Evolutionary conservation across 2,329 filamentous ascomycete species (phyloP), one percentile per base, ranked within the genome.

Genomic region (Teratosphaeria epicoccoides): DNA sequence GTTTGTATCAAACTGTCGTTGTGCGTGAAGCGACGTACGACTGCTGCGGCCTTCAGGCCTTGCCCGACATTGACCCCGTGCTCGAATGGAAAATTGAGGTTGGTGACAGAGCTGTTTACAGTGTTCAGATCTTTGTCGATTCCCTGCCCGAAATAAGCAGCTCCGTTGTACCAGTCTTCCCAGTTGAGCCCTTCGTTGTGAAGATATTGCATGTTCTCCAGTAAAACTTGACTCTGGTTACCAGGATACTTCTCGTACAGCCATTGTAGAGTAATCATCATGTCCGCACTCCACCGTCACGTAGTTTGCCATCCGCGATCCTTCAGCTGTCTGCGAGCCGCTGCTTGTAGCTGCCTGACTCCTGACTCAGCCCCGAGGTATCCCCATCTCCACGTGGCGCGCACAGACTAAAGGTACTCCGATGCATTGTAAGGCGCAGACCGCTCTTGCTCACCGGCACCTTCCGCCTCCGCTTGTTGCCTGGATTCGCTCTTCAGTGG

Each of bases 61-160:
- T 75, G 68, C 2, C 68, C 74, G 28, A 72, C 66, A 55, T 76
- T 77, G 37, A 76, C 74, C 2, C 70, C 74, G 52, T 77, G 75
- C 23, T 69, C 61, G 53, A 69, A 75, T 4, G 68, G 67, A 54
- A 68, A 74, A 20, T 57, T 53, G 14, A 46, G 49, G 20, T 47
- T 44, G 33, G 59, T 60, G 54, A 57, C 59, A 58, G 47, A 57
- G 52, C 44, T 53, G 56, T 25, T 54, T 40, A 58, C 53, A 58
- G 22, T 61, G 43, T 50, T 56, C 33, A 59, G 52, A 29, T 63
- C 56, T 17, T 58, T 55, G 4, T 60, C 56, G 24, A 59, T 58
- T 4, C 54, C 56, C 3, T 57, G 55, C 14, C 63, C 52, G 11
- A 58, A 58, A 25, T 63, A 66, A 6, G 61, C 51, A 37, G 64